A percentile compares a stretch with the other conserved stretches of the same genome.
These are phyloP conservation scores for Beauveria medogensis DNA, from an alignment of 2,329 filamentous ascomycete genomes.

Conservation along the genomic window DNA sequence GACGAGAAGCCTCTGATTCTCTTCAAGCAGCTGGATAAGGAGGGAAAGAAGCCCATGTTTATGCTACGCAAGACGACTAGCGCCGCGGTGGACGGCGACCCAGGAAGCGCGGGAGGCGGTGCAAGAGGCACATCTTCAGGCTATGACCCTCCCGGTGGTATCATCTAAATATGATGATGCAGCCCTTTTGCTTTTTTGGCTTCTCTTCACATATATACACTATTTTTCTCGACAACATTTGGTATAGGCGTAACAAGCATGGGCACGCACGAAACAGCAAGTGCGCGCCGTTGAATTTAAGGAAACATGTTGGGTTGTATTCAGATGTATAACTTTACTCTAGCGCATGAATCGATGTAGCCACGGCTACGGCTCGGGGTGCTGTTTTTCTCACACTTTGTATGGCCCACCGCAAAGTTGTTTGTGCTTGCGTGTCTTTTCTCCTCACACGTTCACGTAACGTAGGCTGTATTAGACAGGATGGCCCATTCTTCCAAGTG, in stretches of 20 bases:
- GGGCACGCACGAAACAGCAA: background rate
- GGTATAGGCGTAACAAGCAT: background rate
- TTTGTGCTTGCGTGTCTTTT: too few relatives aligned
- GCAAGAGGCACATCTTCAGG: background rate
- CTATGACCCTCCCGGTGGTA: conserved; percentile 8
- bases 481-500: too few relatives aligned
- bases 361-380: background rate
- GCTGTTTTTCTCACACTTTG: background rate
- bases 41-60: conserved; percentile 98
- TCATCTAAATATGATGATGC: background rate
- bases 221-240: background rate
- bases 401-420: too few relatives aligned
- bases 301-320: background rate
- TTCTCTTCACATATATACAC: background rate
- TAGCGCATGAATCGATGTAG: conserved; percentile 2
- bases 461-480: too few relatives aligned
- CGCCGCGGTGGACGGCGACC: conserved; percentile 7
- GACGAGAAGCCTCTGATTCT: conserved; percentile 91
- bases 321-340: background rate
- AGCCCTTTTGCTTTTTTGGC: background rate
- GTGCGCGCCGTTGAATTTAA: background rate
- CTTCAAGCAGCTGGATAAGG: conserved; percentile 95
- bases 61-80: conserved; percentile 63
- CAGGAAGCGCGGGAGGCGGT: conserved; percentile 3
- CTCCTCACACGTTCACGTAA: too few relatives aligned